Conservation (phyloP, 805 yeast genomes). For the Scheffersomyces coipomensis region DNA sequence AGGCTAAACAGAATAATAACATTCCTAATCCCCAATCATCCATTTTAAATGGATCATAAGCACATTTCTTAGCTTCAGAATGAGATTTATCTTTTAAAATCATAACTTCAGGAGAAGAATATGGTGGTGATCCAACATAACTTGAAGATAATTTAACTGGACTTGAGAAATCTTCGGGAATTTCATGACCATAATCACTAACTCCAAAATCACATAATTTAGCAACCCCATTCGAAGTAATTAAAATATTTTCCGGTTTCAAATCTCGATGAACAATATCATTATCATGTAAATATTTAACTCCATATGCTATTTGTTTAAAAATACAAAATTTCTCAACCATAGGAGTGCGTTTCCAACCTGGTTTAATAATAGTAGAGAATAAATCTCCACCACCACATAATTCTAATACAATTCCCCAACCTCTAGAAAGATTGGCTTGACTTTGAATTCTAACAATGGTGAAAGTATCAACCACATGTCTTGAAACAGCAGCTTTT, state of each 20-base stretch:
- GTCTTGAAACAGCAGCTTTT: conserved; percentile 52
- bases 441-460: conserved; percentile 58
- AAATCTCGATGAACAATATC: conserved; percentile 74
- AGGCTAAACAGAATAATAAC: conserved; percentile 57
- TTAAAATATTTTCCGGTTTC: conserved; percentile 69
- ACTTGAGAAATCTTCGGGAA: conserved; percentile 48
- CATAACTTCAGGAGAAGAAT: conserved; percentile 77
- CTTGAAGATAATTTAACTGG: conserved; percentile 40
- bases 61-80: conserved; percentile 33
- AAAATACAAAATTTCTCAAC: conserved; percentile 63
- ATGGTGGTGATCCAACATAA: conserved; percentile 79
- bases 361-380: conserved; percentile 50
- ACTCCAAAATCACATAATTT: conserved; percentile 79
- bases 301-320: conserved; percentile 64
- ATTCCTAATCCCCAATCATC: conserved; percentile 77
- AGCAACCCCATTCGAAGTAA: conserved; percentile 59
- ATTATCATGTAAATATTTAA: conserved; percentile 58
- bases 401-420: conserved; percentile 73
- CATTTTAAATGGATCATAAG: conserved; percentile 64
- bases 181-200: conserved; percentile 59
- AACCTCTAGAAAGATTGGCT: conserved; percentile 55
- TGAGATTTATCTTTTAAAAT: conserved; percentile 36
- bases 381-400: conserved; percentile 65
- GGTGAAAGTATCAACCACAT: conserved; percentile 56
- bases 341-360: conserved; percentile 55